A percentile compares a stretch with the other conserved stretches of the same genome.
Evolutionary conservation across 2,329 filamentous ascomycete genomes (phyloP).

Genomic region (Celoporthe dispersa): DNA sequence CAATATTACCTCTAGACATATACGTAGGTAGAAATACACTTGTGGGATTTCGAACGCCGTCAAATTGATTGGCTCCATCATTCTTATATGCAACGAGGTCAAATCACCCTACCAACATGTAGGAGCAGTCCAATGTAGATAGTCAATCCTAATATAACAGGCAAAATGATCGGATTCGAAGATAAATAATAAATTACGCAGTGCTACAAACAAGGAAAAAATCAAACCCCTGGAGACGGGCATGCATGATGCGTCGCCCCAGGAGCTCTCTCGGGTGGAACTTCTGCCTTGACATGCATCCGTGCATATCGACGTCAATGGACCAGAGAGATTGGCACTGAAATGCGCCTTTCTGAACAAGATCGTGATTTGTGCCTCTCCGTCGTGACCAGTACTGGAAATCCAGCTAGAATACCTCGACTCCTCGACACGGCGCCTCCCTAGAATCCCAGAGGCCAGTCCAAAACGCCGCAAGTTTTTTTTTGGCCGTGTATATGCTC

Average conservation of each 20-base stretch:
- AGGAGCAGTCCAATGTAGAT: neutral
- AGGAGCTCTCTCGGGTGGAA: neutral
- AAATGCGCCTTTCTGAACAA: neutral
- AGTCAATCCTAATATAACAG: neutral
- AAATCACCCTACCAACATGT: neutral
- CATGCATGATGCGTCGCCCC: neutral
- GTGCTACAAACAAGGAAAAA: neutral
- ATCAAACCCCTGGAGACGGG: neutral
- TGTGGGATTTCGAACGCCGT: neutral
- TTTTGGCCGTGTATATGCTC: conserved; percentile 29
- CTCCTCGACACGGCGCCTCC: conserved; percentile 25
- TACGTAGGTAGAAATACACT: neutral
- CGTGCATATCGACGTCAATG: neutral
- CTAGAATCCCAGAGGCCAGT: conserved; percentile 4
- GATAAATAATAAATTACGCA: neutral
- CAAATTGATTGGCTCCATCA: neutral
- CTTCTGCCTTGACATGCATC: neutral
- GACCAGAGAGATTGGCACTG: neutral
- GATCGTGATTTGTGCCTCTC: conserved; percentile 3
- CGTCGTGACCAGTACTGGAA: conserved; percentile 9
- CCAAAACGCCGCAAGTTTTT: conserved; percentile 24
- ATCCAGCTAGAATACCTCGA: neutral
- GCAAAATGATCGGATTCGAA: neutral
- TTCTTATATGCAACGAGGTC: neutral
- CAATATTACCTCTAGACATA: neutral